A percentile compares a stretch with the other conserved stretches of the same genome.
Evolutionary conservation across 208 protist genomes (phyloP).

Genomic region (Wallacemonas sp.): DNA sequence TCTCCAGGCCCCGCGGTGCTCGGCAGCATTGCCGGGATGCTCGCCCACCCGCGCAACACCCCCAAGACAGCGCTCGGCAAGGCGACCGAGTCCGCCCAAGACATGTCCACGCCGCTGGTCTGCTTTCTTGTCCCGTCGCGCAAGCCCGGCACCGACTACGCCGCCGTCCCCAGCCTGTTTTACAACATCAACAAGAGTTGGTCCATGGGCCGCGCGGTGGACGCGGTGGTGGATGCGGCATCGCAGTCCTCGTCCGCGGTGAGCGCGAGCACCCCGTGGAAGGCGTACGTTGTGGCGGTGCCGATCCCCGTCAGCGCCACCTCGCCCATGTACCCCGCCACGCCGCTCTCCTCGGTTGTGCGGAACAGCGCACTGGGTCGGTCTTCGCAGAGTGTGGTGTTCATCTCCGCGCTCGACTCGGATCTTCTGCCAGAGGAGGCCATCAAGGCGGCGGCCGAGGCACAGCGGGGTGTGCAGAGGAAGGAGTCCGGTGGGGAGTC

Average conservation of each 20-base stretch:
- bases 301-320: conserved; percentile 31
- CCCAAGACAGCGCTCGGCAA: conserved; percentile 63
- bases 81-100: conserved; percentile 42
- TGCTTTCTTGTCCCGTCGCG: conserved; percentile 33
- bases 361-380: conserved; percentile 28
- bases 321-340: conserved; percentile 42
- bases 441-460: conserved; percentile 28
- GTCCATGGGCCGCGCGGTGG: conserved; percentile 62
- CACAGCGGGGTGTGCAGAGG: conserved; percentile 12
- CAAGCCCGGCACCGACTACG: not conserved
- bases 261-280: conserved; percentile 36
- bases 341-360: conserved; percentile 52
- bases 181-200: conserved; percentile 59
- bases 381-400: conserved; percentile 19
- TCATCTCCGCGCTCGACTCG: not conserved
- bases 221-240: conserved; percentile 62
- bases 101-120: conserved; percentile 68
- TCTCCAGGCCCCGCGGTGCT: not conserved
- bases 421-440: conserved; percentile 29
- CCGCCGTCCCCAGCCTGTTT: conserved; percentile 66
- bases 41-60: conserved; percentile 51
- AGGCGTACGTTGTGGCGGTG: conserved; percentile 44
- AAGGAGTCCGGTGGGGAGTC: not conserved
- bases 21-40: conserved; percentile 27
- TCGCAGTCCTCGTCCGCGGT: conserved; percentile 40